A percentile compares a stretch with the other conserved stretches of the same genome.
Conservation (phyloP, 2,329 filamentous ascomycete species). For the Fusarium incarnatum region DNA sequence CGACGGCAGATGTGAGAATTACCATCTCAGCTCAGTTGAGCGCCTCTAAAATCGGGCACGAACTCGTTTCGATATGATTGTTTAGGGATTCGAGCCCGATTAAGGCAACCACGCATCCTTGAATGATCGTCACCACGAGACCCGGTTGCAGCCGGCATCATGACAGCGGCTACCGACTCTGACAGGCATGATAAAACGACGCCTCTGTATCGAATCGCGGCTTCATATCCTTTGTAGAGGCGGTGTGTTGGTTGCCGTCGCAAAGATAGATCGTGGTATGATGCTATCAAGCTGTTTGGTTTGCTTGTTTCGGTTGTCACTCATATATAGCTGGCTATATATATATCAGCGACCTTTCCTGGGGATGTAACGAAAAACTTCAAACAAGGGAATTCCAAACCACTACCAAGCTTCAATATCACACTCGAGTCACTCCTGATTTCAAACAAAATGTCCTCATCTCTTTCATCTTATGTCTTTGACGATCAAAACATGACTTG, state of each 20-base stretch:
- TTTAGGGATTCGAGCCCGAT: slow-evolving; percentile 23
- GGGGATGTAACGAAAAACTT: not conserved
- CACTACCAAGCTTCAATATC: not conserved
- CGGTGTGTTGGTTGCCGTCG: slow-evolving; percentile 28
- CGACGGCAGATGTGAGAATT: slow-evolving; percentile 10
- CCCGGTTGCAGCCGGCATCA: slow-evolving; percentile 33
- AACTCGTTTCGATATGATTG: not conserved
- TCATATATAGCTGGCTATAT: slow-evolving; percentile 18
- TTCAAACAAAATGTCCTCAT: slow-evolving; percentile 21
- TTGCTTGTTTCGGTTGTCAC: not conserved
- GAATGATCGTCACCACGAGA: slow-evolving; percentile 37
- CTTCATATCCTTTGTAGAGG: slow-evolving; percentile 17
- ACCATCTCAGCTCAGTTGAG: slow-evolving; percentile 19
- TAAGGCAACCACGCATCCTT: slow-evolving; percentile 37
- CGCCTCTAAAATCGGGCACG: slow-evolving; percentile 27
- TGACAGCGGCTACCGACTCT: slow-evolving; percentile 35
- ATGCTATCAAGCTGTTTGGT: slow-evolving; percentile 15
- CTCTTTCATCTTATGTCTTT: slow-evolving; percentile 35
- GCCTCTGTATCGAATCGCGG: slow-evolving; percentile 3
- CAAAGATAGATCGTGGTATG: slow-evolving; percentile 10
- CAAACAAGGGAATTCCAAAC: not conserved
- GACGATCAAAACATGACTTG: slow-evolving; percentile 43
- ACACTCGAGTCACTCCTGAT: not conserved
- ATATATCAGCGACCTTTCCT: slow-evolving; percentile 31
- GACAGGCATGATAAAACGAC: slow-evolving; percentile 19